These are phyloP conservation scores for Globisporangium paddicum DNA, from an alignment of 352 stramenopile genomes.

Conservation along the genomic window DNA sequence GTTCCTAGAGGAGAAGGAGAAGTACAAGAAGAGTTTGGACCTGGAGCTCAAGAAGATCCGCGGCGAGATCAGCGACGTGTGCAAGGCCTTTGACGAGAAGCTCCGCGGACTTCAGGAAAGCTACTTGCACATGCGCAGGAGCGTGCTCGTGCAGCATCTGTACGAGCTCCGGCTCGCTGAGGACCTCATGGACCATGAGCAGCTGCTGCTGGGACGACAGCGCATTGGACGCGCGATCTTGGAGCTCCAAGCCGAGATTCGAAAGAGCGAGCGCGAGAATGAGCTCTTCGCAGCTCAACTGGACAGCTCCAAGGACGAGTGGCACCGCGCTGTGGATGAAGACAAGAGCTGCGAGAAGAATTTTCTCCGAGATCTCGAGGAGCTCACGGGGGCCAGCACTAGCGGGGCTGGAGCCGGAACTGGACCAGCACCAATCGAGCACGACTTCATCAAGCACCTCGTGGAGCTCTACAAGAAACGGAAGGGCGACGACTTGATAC, in stretches of 20 bases:
- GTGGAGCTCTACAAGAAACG: conserved; percentile 75
- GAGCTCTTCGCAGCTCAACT: conserved; percentile 46
- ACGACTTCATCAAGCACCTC: conserved; percentile 71
- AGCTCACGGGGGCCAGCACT: conserved; percentile 37
- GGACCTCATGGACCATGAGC: conserved; percentile 49
- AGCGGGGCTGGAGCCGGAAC: conserved; percentile 14
- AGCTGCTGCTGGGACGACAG: conserved; percentile 28
- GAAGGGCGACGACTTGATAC: conserved; percentile 45
- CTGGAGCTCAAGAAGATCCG: conserved; percentile 85
- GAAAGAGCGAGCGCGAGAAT: conserved; percentile 30
- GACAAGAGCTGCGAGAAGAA: conserved; percentile 58
- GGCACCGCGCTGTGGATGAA: conserved; percentile 59
- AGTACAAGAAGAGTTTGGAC: conserved; percentile 87
- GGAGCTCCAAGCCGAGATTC: conserved; percentile 18
- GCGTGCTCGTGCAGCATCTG: conserved; percentile 59
- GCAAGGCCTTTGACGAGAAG: conserved; percentile 83
- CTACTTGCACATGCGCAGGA: conserved; percentile 47
- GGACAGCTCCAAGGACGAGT: conserved; percentile 59
- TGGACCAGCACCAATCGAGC: conserved; percentile 51
- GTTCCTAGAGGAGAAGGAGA: conserved; percentile 87
- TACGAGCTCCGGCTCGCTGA: conserved; percentile 62
- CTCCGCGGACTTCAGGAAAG: conserved; percentile 52
- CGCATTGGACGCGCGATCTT: conserved; percentile 20
- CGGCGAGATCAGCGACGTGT: conserved; percentile 79
- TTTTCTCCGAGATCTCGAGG: conserved; percentile 69